phyloP scores from a whole-genome alignment of 305 asterid species.

The Fraxinus sp. region DNA sequence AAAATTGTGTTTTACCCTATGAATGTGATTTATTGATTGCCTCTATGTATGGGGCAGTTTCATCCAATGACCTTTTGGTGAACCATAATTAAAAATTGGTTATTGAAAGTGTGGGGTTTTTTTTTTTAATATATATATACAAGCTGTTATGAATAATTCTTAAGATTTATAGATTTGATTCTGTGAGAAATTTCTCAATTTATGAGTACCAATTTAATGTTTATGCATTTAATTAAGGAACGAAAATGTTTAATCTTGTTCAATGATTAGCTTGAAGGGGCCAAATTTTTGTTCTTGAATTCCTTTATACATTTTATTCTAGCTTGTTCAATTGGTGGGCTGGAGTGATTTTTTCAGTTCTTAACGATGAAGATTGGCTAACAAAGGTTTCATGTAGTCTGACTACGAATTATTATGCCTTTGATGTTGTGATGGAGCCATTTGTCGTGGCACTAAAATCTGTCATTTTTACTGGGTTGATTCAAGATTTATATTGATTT shows the following conservation, averaged over 20 bases:
- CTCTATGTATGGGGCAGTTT: neutral
- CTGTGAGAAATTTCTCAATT: neutral
- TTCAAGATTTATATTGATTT: neutral
- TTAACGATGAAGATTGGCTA: neutral
- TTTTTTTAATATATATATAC: too few relatives aligned
- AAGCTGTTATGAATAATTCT: neutral
- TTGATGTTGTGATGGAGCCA: too few relatives aligned
- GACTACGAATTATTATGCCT: too few relatives aligned
- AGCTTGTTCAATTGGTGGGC: neutral
- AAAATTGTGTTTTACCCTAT: too few relatives aligned
- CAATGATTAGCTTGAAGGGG: neutral
- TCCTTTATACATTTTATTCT: neutral
- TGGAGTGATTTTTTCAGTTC: too few relatives aligned
- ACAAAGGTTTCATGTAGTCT: neutral
- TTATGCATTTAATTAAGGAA: neutral
- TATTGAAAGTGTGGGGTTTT: constrained; percentile 22
- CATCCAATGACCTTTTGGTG: constrained; percentile 12
- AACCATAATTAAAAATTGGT: constrained; percentile 35
- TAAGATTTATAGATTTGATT: neutral
- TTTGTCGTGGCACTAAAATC: too few relatives aligned
- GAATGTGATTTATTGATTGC: too few relatives aligned
- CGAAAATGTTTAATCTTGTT: too few relatives aligned
- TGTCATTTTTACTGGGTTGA: too few relatives aligned
- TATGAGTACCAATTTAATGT: neutral
- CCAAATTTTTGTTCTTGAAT: neutral